A percentile compares a stretch with the other conserved stretches of the same genome.
Evolutionary conservation across 2,329 filamentous ascomycete genomes (phyloP).

Genomic region (Fonsecaea monophora): DNA sequence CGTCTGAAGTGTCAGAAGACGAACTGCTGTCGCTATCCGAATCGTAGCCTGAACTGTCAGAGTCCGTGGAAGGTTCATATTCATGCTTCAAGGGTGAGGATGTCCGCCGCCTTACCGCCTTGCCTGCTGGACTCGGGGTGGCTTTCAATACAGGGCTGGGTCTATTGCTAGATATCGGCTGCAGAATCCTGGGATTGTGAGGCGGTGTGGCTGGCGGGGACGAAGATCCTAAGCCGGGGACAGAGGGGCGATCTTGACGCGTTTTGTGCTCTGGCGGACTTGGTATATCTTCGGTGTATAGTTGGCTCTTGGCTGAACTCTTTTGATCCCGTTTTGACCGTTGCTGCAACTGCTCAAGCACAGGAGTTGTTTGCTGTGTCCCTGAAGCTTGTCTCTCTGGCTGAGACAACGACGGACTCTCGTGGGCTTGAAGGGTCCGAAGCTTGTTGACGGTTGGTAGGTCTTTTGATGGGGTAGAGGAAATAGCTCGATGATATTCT

Average conservation of each 20-base stretch:
- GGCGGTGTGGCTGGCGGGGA: conserved; percentile 58
- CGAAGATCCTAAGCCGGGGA: neutral
- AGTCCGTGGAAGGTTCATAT: conserved; percentile 83
- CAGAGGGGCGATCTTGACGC: conserved; percentile 21
- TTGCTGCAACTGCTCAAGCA: conserved; percentile 16
- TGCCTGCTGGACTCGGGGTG: conserved; percentile 54
- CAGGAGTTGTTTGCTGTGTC: neutral
- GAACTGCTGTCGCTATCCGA: conserved; percentile 56
- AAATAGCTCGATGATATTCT: conserved; percentile 48
- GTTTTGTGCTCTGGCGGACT: conserved; percentile 19
- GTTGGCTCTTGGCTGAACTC: conserved; percentile 19
- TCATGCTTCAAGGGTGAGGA: conserved; percentile 97
- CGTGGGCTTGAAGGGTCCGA: conserved; percentile 41
- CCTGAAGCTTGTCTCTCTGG: conserved; percentile 1
- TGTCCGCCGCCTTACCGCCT: conserved; percentile 67
- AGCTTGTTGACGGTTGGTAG: conserved; percentile 54
- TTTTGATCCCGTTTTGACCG: conserved; percentile 18
- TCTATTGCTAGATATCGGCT: conserved; percentile 21
- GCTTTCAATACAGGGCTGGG: conserved; percentile 21
- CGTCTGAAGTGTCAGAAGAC: conserved; percentile 62
- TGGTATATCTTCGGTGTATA: conserved; percentile 35
- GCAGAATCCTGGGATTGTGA: conserved; percentile 41
- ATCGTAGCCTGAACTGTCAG: conserved; percentile 65
- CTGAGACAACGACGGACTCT: neutral
- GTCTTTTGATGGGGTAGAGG: conserved; percentile 55